These are phyloP conservation scores for Exophiala spinifera DNA, from an alignment of 2,329 filamentous ascomycete species.

Conservation along the genomic window DNA sequence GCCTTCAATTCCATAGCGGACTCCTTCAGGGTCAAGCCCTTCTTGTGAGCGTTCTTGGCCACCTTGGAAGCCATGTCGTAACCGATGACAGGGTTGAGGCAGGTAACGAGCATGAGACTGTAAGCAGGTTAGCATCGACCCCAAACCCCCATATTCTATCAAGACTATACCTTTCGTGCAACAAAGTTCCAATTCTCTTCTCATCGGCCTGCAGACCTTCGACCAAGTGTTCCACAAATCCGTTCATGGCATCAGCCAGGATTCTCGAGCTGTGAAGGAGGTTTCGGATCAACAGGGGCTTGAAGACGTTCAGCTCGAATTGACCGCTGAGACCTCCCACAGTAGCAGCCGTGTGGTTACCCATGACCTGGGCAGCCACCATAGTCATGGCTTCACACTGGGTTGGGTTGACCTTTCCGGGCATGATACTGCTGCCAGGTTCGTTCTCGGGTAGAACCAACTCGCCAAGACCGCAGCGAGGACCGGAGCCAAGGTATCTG, in stretches of 20 bases:
- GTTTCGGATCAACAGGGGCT: slow-evolving; percentile 93
- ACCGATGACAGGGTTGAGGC: slow-evolving; percentile 93
- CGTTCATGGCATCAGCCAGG: slow-evolving; percentile 86
- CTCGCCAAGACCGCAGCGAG: slow-evolving; percentile 92
- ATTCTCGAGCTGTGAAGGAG: slow-evolving; percentile 88
- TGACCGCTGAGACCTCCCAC: slow-evolving; percentile 96
- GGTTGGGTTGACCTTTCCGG: slow-evolving; percentile 98
- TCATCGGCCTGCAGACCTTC: slow-evolving; percentile 87
- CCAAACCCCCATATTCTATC: background rate
- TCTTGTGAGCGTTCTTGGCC: slow-evolving; percentile 98
- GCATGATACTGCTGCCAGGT: slow-evolving; percentile 97
- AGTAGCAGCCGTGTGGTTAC: slow-evolving; percentile 89
- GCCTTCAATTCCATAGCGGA: slow-evolving; percentile 91
- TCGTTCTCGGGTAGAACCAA: slow-evolving; percentile 95
- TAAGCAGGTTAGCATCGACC: slow-evolving; percentile 10
- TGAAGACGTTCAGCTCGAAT: slow-evolving; percentile 99
- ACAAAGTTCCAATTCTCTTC: slow-evolving; percentile 80
- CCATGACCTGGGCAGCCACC: slow-evolving; percentile 96
- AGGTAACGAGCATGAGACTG: slow-evolving; percentile 96
- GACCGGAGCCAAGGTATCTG: slow-evolving; percentile 92
- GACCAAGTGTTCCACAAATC: slow-evolving; percentile 92
- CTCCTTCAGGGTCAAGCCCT: slow-evolving; percentile 89
- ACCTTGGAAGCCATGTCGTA: slow-evolving; percentile 98
- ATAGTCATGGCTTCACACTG: slow-evolving; percentile 98
- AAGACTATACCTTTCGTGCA: slow-evolving; percentile 81